A percentile compares a stretch with the other conserved stretches of the same genome.
Conservation (phyloP, 306 rosid genomes). For the Quillaja saponaria region DNA sequence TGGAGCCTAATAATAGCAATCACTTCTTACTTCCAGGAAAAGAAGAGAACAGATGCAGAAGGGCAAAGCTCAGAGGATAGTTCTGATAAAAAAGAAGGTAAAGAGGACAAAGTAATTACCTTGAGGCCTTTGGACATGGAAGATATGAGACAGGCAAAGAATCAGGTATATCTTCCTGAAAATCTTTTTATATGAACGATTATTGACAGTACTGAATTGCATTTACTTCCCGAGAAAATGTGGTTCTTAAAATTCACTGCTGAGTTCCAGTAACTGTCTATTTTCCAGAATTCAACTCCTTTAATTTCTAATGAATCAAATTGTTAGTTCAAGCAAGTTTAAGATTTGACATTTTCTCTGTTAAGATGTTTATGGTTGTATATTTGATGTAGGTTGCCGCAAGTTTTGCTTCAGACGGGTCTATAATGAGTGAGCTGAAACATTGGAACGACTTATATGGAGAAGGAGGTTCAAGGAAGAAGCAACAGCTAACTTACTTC, state of each 20-base stretch:
- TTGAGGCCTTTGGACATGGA: slow-evolving; percentile 82
- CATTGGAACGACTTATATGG: slow-evolving; percentile 92
- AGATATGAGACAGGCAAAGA: slow-evolving; percentile 92
- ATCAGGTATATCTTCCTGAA: slow-evolving; percentile 52
- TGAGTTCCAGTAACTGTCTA: no score
- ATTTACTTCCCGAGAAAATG: not conserved
- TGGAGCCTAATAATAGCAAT: slow-evolving; percentile 9
- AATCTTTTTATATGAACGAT: slow-evolving; percentile 3
- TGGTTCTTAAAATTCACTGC: no score
- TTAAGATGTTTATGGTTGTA: slow-evolving; percentile 11
- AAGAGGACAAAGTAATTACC: slow-evolving; percentile 54
- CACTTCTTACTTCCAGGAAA: slow-evolving; percentile 51
- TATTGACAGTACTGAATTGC: not conserved
- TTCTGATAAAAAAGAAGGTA: slow-evolving; percentile 50
- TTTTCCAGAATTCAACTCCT: not conserved
- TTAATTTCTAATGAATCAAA: not conserved
- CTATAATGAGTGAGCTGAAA: slow-evolving; percentile 82
- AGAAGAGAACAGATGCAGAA: slow-evolving; percentile 60
- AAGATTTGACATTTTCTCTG: not conserved
- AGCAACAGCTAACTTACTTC: slow-evolving; percentile 88
- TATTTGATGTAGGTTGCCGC: slow-evolving; percentile 71
- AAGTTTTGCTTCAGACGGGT: slow-evolving; percentile 84
- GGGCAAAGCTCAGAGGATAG: slow-evolving; percentile 50
- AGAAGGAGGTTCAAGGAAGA: slow-evolving; percentile 96
- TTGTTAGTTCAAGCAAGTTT: not conserved